Conservation (phyloP, 352 stramenopile species). For the Globisporangium lucens region DNA sequence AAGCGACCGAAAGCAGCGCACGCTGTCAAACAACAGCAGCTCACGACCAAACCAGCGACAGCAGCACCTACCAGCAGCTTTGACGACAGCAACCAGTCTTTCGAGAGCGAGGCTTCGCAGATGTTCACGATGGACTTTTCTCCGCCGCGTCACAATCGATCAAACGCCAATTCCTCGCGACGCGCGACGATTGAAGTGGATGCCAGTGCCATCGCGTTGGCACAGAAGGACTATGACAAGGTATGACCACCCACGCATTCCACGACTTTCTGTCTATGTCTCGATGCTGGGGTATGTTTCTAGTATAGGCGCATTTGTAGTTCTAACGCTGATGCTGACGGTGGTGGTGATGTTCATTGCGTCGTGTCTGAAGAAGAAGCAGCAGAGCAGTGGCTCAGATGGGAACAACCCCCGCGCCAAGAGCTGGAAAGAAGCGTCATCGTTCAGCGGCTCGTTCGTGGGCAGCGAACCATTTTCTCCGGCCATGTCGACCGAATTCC, state of each 20-base stretch:
- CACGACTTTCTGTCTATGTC: background rate
- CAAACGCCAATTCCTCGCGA: slow-evolving; percentile 12
- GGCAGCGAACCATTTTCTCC: slow-evolving; percentile 30
- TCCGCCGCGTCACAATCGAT: slow-evolving; percentile 21
- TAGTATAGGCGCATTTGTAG: slow-evolving; percentile 7
- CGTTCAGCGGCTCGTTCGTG: slow-evolving; percentile 24
- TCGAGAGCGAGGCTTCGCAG: slow-evolving; percentile 9
- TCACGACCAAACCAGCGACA: background rate
- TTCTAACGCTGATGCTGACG: slow-evolving; percentile 3
- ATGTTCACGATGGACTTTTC: slow-evolving; percentile 19
- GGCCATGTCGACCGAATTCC: slow-evolving; percentile 47
- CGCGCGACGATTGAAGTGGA: slow-evolving; percentile 19
- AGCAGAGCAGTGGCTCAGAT: slow-evolving; percentile 11
- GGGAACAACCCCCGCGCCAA: background rate
- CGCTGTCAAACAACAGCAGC: slow-evolving; percentile 21
- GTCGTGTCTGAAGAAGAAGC: slow-evolving; percentile 5
- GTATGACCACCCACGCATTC: slow-evolving; percentile 6
- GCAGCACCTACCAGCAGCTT: background rate
- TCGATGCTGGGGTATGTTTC: background rate
- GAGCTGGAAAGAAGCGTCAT: slow-evolving; percentile 13
- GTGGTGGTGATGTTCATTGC: background rate
- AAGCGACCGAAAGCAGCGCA: slow-evolving; percentile 25
- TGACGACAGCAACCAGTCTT: slow-evolving; percentile 19
- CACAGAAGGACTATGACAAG: slow-evolving; percentile 17
- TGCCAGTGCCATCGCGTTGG: background rate